phyloP scores from a whole-genome alignment of 805 yeast genomes.

The Candida pseudofarinosa region DNA sequence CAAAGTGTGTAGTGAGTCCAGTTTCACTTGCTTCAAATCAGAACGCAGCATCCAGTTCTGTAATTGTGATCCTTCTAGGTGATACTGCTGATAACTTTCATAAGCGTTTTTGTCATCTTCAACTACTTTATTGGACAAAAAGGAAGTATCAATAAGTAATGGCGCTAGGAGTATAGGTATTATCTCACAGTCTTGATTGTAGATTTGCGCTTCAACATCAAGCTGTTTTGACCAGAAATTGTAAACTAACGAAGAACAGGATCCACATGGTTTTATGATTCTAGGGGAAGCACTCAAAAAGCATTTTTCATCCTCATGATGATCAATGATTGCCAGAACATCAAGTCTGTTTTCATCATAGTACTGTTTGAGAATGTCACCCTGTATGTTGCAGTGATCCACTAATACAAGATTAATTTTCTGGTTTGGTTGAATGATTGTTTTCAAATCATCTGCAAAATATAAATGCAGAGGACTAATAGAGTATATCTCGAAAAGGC shows the following conservation, averaged over 20 bases:
- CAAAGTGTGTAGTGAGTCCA: not conserved
- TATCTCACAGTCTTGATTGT: constrained; percentile 27
- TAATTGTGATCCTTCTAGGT: constrained; percentile 5
- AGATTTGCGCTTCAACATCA: constrained; percentile 8
- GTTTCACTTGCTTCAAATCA: not conserved
- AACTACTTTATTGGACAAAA: constrained; percentile 62
- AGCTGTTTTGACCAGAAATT: constrained; percentile 48
- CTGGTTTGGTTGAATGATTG: constrained; percentile 10
- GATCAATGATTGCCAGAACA: constrained; percentile 68
- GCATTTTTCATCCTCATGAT: constrained; percentile 69
- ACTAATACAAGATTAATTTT: constrained; percentile 56
- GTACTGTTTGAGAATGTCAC: constrained; percentile 30
- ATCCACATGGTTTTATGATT: constrained; percentile 59
- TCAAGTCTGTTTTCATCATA: constrained; percentile 19
- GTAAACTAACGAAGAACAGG: constrained; percentile 75
- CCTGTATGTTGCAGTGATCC: constrained; percentile 76
- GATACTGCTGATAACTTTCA: constrained; percentile 28
- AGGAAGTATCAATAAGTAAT: constrained; percentile 70
- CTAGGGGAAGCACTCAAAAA: constrained; percentile 56
- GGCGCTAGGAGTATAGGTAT: constrained; percentile 60
- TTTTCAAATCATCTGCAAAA: constrained; percentile 64
- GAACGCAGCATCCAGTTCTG: not conserved
- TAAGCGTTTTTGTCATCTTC: constrained; percentile 49
- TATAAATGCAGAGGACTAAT: constrained; percentile 50
- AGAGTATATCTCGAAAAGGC: constrained; percentile 44